These are phyloP conservation scores for Penicillium vulpinum DNA, from an alignment of 2,329 filamentous ascomycete genomes.

Conservation along the genomic window DNA sequence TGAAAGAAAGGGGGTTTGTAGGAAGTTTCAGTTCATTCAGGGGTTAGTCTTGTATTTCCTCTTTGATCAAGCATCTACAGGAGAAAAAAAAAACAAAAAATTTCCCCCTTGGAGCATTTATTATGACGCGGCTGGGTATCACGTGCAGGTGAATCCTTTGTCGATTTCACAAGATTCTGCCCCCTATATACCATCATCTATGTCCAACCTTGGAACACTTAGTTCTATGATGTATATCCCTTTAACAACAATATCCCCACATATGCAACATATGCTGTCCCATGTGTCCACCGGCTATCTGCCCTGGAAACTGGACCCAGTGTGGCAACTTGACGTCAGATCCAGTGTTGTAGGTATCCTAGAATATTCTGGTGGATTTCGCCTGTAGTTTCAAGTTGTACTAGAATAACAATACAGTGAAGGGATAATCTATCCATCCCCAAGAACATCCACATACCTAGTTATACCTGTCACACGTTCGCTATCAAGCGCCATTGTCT, in stretches of 20 bases:
- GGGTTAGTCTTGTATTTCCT: not conserved
- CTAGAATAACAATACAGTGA: not conserved
- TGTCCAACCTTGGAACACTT: not conserved
- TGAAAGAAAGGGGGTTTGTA: not conserved
- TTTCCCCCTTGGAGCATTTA: not conserved
- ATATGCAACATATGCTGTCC: conserved; percentile 3
- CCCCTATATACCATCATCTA: not conserved
- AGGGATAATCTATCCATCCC: not conserved
- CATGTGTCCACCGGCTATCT: conserved; percentile 1
- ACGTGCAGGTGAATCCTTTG: not conserved
- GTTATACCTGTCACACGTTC: not conserved
- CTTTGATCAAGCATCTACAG: not conserved
- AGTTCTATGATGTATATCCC: not conserved
- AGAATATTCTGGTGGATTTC: not conserved
- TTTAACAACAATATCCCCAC: conserved; percentile 4
- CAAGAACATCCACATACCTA: not conserved
- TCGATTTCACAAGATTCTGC: not conserved
- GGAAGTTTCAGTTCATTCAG: not conserved
- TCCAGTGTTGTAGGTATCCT: not conserved
- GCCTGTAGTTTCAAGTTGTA: not conserved
- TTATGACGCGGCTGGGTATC: conserved; percentile 4
- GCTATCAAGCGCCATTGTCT: not conserved
- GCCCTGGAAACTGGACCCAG: conserved; percentile 1
- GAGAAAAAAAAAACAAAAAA: not conserved
- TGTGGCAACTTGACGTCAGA: conserved; percentile 29